Evolutionary conservation across 345 rosid genomes (phyloP), one percentile per base, ranked within the genome.

Genomic region (Gossypioides kirkii): DNA sequence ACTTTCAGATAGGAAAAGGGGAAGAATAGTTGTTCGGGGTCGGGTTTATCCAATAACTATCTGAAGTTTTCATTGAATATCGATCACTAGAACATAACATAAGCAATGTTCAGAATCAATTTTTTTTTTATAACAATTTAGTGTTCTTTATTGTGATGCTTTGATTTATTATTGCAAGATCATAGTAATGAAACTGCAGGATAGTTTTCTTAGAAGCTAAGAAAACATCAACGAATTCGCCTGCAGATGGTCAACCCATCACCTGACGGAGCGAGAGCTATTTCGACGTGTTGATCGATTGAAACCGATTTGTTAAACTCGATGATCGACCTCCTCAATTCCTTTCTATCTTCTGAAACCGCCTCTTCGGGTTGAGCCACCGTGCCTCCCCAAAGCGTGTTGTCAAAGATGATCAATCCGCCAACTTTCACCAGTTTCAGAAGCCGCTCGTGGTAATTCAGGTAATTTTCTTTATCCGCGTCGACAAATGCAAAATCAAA

Each of bases 401-500:
- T 85, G 50, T 87, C 85, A 45, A 85, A 87, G 3, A 81, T 53
- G 43, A 80, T 61, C 3, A 85, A 17, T 1, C 90, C 87, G 5
- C 87, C 89, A 41, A 82, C 80, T 74, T 78, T 85, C 12, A 84
- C 32, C 12, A 85, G 64, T 20, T 80, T 80, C 80, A 84, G 45
- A 53, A 85, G 69, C 76, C 84, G 75, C 73, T 84, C 83, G 65
- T 81, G 86, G 68, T 84, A 85, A 53, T 82, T 81, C 82, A 52
- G 13, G 72, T 81, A 82, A 54, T 82, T 84, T 7, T 7, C 74
- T 60, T 87, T 84, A 73, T 85, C 85, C 20, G 89, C 89, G 47
- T 87, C 86, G 25, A 87, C 86, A 47, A 77, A 87, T n/a, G 81
- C 88, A 67, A 74, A 87, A 45, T 87, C 89, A 23, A 74, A 87